These are phyloP conservation scores for Blastomyces silverae DNA, from an alignment of 2,329 filamentous ascomycete genomes.

Conservation along the genomic window DNA sequence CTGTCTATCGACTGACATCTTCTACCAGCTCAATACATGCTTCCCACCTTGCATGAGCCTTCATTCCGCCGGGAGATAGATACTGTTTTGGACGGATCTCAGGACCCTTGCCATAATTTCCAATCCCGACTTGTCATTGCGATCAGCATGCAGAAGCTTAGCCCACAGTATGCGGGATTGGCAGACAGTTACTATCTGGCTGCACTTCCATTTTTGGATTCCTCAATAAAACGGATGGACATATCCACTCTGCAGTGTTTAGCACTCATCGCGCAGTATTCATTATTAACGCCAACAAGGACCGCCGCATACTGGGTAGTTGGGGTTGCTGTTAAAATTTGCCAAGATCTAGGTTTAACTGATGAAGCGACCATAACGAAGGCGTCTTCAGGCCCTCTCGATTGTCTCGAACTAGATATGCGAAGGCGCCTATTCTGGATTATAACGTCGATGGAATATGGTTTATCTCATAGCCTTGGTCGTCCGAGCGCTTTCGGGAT, in stretches of 20 bases:
- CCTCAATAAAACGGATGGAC: conserved; percentile 79
- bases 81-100: conserved; percentile 68
- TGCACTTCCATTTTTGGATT: conserved; percentile 76
- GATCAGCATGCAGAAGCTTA: conserved; percentile 88
- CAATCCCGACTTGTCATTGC: conserved; percentile 85
- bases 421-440: conserved; percentile 83
- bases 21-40: conserved; percentile 70
- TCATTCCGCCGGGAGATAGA: conserved; percentile 69
- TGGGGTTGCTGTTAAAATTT: conserved; percentile 77
- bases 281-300: conserved; percentile 80
- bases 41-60: conserved; percentile 78
- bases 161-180: conserved; percentile 80
- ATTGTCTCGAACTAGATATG: conserved; percentile 79
- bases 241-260: conserved; percentile 86
- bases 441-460: conserved; percentile 79
- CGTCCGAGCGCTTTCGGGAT: conserved; percentile 80
- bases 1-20: conserved; percentile 17
- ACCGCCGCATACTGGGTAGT: conserved; percentile 92
- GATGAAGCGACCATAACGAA: conserved; percentile 80
- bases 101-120: conserved; percentile 79
- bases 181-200: conserved; percentile 93
- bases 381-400: conserved; percentile 54
- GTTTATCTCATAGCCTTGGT: conserved; percentile 79
- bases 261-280: conserved; percentile 81
- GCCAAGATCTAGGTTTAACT: conserved; percentile 78